A percentile compares a stretch with the other conserved stretches of the same genome.
Conservation (phyloP, 768 basidiomycete species). For the Tylopilus intermedius region DNA sequence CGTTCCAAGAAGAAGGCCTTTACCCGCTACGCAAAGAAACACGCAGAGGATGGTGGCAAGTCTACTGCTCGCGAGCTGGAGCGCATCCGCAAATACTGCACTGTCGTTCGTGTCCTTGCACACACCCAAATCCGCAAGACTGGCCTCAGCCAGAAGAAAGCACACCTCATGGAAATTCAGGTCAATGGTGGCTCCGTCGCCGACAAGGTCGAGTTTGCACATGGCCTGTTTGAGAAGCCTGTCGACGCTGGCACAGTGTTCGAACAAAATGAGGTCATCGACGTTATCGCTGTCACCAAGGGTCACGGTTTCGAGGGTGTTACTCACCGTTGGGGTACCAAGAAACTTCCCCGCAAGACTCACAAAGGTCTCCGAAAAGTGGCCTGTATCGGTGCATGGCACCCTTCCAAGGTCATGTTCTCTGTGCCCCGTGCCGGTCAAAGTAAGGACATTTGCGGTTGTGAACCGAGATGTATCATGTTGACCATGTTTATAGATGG, state of each 20-base stretch:
- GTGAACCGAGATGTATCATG: background rate
- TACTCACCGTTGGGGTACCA: constrained; percentile 98
- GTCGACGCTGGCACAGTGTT: constrained; percentile 82
- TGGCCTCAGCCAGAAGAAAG: constrained; percentile 97
- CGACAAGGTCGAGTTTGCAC: constrained; percentile 96
- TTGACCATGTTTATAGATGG: constrained; percentile 53
- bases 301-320: constrained; percentile 99
- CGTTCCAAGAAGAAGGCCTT: constrained; percentile 99
- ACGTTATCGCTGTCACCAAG: constrained; percentile 97
- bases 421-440: constrained; percentile 99
- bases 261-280: constrained; percentile 95
- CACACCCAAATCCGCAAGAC: constrained; percentile 99
- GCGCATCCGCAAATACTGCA: constrained; percentile 99
- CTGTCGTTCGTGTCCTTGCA: constrained; percentile 97
- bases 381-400: constrained; percentile 98
- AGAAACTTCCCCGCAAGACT: constrained; percentile 97
- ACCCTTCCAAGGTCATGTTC: constrained; percentile 99
- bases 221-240: constrained; percentile 94
- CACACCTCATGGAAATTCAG: constrained; percentile 99
- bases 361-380: constrained; percentile 99
- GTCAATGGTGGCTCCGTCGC: constrained; percentile 94
- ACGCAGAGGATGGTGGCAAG: constrained; percentile 91
- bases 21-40: constrained; percentile 99
- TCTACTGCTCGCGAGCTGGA: constrained; percentile 93
- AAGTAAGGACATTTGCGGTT: constrained; percentile 52